Evolutionary conservation across 2,329 filamentous ascomycete species (phyloP).

Genomic region (Alternaria viburni): DNA sequence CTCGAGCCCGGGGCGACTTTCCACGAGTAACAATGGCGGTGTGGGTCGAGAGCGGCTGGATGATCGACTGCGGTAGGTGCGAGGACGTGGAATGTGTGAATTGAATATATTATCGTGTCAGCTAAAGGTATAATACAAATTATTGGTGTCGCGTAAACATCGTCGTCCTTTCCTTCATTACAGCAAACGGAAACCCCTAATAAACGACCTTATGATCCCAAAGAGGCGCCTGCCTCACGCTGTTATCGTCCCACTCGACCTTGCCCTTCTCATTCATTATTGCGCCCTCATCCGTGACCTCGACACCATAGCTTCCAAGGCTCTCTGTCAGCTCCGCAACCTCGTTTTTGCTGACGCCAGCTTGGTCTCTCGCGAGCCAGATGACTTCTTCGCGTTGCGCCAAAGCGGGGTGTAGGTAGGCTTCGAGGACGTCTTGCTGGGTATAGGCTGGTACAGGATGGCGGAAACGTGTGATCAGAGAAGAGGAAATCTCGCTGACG

Average conservation of each 20-base stretch:
- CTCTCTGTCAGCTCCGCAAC: constrained; percentile 47
- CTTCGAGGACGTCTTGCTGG: constrained; percentile 17
- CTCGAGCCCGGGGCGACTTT: background rate
- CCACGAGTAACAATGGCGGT: background rate
- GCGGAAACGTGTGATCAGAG: constrained; percentile 11
- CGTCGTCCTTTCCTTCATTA: too few species aligned
- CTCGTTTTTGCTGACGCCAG: constrained; percentile 52
- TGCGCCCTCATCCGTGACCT: constrained; percentile 54
- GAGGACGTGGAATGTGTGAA: background rate
- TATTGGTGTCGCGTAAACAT: background rate
- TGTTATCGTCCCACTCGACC: constrained; percentile 46
- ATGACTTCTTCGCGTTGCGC: constrained; percentile 15
- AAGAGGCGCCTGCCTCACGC: constrained; percentile 7
- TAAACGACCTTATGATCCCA: constrained; percentile 7
- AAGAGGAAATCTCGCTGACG: constrained; percentile 13
- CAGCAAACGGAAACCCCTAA: background rate
- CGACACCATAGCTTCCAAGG: constrained; percentile 39
- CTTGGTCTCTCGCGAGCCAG: constrained; percentile 40
- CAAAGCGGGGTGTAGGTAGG: constrained; percentile 21
- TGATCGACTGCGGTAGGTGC: background rate
- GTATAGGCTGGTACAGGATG: constrained; percentile 14
- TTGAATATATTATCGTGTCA: background rate
- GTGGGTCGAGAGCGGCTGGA: background rate
- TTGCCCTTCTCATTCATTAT: constrained; percentile 54
- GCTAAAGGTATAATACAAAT: background rate